Evolutionary conservation across 352 stramenopile genomes (phyloP).

Genomic region (Globisporangium mamillatum): DNA sequence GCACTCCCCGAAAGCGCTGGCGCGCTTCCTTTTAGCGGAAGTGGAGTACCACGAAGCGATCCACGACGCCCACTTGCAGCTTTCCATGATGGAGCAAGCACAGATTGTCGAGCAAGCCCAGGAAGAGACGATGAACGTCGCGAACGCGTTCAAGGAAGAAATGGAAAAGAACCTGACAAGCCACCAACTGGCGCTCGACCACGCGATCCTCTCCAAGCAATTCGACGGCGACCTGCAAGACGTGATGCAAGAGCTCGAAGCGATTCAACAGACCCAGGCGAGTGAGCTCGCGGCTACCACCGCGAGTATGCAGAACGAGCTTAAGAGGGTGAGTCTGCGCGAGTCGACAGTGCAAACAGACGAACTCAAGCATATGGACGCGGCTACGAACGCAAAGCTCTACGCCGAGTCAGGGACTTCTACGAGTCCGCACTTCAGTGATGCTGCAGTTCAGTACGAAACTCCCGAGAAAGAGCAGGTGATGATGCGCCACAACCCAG

Average conservation of each 20-base stretch:
- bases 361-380: conserved; percentile 22
- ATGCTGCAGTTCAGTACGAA: conserved; percentile 39
- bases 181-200: conserved; percentile 53
- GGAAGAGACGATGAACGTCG: conserved; percentile 44
- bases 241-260: conserved; percentile 37
- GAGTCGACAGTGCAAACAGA: conserved; percentile 61
- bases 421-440: conserved; percentile 21
- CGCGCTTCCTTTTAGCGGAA: conserved; percentile 47
- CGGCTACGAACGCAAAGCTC: conserved; percentile 38
- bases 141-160: conserved; percentile 66
- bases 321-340: conserved; percentile 29
- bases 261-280: conserved; percentile 33
- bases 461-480: background rate
- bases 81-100: conserved; percentile 56
- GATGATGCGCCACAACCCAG: background rate
- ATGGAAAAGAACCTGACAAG: conserved; percentile 41
- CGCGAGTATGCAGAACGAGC: conserved; percentile 18
- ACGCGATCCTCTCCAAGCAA: conserved; percentile 38
- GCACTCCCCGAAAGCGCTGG: conserved; percentile 48
- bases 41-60: conserved; percentile 72
- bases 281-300: conserved; percentile 17
- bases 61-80: conserved; percentile 55
- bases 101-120: conserved; percentile 53
- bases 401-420: conserved; percentile 31
- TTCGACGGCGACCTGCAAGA: conserved; percentile 51